Percentiles rank a stretch among this genome's conserved stretches.
Conservation (phyloP, 2,329 filamentous ascomycete genomes). For the Microdochium trichocladiopsis region DNA sequence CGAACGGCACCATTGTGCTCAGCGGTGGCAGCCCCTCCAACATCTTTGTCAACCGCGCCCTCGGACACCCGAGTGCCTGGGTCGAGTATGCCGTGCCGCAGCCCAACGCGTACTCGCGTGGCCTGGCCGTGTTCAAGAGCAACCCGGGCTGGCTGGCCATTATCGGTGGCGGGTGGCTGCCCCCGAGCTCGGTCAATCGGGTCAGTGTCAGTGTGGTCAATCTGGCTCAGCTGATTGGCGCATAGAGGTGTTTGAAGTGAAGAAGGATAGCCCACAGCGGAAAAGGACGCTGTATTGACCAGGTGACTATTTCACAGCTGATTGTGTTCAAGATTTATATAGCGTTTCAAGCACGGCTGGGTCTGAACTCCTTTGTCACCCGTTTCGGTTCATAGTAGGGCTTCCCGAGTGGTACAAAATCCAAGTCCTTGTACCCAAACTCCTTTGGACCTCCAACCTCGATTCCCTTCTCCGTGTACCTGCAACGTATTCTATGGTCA, state of each 20-base stretch:
- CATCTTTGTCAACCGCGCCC: conserved; percentile 15
- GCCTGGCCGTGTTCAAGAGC: conserved; percentile 10
- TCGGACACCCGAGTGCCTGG: conserved; percentile 13
- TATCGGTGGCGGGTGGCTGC: conserved; percentile 26
- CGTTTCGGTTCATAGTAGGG: neutral
- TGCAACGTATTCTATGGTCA: neutral
- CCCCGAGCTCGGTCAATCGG: conserved; percentile 27
- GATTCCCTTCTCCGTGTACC: neutral
- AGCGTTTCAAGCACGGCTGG: neutral
- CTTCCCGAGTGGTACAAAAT: neutral
- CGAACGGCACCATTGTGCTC: conserved; percentile 17
- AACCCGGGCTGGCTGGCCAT: conserved; percentile 16
- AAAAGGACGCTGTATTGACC: too few species aligned
- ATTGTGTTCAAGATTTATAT: neutral
- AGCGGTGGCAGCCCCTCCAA: conserved; percentile 12
- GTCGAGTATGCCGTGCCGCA: conserved; percentile 13
- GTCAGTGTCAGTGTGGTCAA: conserved; percentile 13
- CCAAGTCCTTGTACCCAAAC: conserved; percentile 1
- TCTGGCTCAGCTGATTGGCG: conserved; percentile 1
- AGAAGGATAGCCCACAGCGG: neutral
- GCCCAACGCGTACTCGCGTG: conserved; percentile 12
- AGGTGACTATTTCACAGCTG: neutral
- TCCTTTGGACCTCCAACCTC: neutral
- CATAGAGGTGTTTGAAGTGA: neutral
- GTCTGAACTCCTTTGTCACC: neutral